Percentiles rank a stretch among this genome's conserved stretches.
Conservation (phyloP, 148 eudicot species). For the Rhododendron mucronatum region DNA sequence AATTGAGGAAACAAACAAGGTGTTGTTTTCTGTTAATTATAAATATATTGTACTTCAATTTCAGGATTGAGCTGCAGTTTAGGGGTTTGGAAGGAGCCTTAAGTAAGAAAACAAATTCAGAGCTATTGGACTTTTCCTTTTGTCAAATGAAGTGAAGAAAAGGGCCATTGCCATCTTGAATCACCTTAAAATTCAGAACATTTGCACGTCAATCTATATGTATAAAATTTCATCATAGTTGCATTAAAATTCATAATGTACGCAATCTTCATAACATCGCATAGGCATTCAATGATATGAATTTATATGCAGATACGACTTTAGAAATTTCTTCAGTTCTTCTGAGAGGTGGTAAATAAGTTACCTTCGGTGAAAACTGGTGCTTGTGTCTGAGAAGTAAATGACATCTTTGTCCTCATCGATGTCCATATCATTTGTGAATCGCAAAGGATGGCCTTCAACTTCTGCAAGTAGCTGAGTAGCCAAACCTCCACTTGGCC, state of each 20-base stretch:
- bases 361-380: slow-evolving; percentile 34
- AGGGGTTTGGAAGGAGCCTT: not conserved
- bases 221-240: not conserved
- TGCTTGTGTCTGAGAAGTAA: slow-evolving; percentile 50
- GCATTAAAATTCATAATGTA: not conserved
- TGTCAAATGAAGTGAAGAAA: not conserved
- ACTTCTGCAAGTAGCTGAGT: slow-evolving; percentile 30
- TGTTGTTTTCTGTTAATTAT: not conserved
- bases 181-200: not conserved
- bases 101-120: not conserved
- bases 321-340: not conserved
- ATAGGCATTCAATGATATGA: not conserved
- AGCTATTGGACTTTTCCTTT: not conserved
- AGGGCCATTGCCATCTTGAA: not conserved
- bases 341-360: not conserved
- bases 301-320: not conserved
- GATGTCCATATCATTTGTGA: slow-evolving; percentile 44
- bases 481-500: slow-evolving; percentile 41
- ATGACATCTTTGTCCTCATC: slow-evolving; percentile 32
- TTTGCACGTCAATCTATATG: not conserved
- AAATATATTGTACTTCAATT: not conserved
- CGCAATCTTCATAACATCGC: not conserved
- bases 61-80: not conserved
- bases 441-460: slow-evolving; percentile 29
- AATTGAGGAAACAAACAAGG: not conserved